Conservation (phyloP, 2,329 filamentous ascomycete species). For the Neoascochyta sp. region DNA sequence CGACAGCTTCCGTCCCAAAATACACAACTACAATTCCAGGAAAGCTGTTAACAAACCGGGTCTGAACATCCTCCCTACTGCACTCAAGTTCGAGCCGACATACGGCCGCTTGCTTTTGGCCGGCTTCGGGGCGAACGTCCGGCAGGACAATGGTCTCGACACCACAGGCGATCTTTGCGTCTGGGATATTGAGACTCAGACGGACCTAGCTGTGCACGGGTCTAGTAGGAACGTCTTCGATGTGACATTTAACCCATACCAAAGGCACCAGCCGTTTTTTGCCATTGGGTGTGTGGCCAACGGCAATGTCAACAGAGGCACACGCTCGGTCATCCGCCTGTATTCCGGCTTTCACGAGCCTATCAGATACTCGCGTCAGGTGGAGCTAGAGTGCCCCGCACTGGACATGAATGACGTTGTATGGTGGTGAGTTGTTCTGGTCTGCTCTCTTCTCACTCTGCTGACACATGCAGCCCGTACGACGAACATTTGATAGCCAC, state of each 20-base stretch:
- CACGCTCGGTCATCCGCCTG: conserved; percentile 51
- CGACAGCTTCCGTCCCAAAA: conserved; percentile 7
- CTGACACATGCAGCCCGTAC: conserved; percentile 36
- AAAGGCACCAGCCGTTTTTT: conserved; percentile 42
- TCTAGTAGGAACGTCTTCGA: conserved; percentile 57
- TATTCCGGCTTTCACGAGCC: conserved; percentile 44
- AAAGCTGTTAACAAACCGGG: conserved; percentile 30
- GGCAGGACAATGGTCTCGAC: conserved; percentile 28
- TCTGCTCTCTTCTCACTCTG: background rate
- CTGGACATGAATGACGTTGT: conserved; percentile 60
- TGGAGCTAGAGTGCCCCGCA: conserved; percentile 56
- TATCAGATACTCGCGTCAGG: conserved; percentile 22
- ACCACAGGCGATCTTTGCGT: conserved; percentile 52
- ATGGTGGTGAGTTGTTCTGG: conserved; percentile 39
- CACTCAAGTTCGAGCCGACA: conserved; percentile 31
- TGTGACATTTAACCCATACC: conserved; percentile 52
- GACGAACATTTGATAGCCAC: conserved; percentile 53
- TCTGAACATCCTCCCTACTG: conserved; percentile 28
- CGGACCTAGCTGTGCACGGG: conserved; percentile 43
- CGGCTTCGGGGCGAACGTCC: conserved; percentile 49
- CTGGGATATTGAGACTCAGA: conserved; percentile 49
- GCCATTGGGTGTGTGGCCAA: conserved; percentile 51
- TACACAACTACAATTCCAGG: conserved; percentile 22
- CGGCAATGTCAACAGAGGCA: conserved; percentile 36
- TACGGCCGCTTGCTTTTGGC: conserved; percentile 48